phyloP scores from a whole-genome alignment of 805 yeast species.

The Hanseniaspora valbyensis region DNA sequence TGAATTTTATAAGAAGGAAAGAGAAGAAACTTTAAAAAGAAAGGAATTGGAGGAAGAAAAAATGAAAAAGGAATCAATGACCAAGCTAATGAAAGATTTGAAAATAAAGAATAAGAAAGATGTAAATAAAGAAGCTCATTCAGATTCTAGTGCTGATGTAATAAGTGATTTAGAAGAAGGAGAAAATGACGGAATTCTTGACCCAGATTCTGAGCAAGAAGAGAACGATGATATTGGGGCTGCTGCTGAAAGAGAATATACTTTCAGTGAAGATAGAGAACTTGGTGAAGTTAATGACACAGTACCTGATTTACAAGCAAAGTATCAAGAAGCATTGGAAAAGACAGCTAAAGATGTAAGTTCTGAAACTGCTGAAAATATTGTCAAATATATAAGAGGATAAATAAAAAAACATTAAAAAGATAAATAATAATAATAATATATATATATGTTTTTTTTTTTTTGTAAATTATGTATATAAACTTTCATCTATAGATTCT shows the following conservation, averaged over 20 bases:
- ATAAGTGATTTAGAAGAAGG: conserved; percentile 36
- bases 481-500: conserved; percentile 61
- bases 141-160: conserved; percentile 44
- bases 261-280: conserved; percentile 54
- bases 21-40: conserved; percentile 67
- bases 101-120: conserved; percentile 43
- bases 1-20: conserved; percentile 69
- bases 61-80: conserved; percentile 59
- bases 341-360: conserved; percentile 49
- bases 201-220: conserved; percentile 28
- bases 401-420: conserved; percentile 21
- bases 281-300: conserved; percentile 42
- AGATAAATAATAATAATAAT: neutral
- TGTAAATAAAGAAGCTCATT: conserved; percentile 34
- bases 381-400: conserved; percentile 50
- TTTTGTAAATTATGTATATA: conserved; percentile 33
- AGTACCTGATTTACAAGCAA: conserved; percentile 43
- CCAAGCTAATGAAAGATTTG: conserved; percentile 72
- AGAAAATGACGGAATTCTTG: conserved; percentile 34
- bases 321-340: conserved; percentile 66
- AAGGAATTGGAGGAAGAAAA: conserved; percentile 65
- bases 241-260: conserved; percentile 54
- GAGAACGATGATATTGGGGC: conserved; percentile 39
- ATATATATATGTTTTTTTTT: neutral
- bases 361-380: conserved; percentile 58